A percentile compares a stretch with the other conserved stretches of the same genome.
Conservation (phyloP, 2,329 filamentous ascomycete genomes). For the Epichloe sibirici region DNA sequence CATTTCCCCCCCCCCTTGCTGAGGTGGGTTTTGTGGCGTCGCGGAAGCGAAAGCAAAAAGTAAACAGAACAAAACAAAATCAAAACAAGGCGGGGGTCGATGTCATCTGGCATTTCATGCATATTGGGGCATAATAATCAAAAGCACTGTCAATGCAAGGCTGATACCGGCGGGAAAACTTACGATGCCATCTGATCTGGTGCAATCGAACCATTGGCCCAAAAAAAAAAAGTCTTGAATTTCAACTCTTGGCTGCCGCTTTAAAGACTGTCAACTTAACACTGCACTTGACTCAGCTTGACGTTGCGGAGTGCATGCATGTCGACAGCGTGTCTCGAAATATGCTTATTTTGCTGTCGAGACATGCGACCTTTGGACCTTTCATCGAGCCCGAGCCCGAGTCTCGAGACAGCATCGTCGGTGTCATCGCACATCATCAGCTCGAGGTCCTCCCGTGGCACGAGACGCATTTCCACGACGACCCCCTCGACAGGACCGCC, state of each 20-base stretch:
- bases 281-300: too few relatives aligned
- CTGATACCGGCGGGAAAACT: background rate
- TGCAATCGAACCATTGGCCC: too few relatives aligned
- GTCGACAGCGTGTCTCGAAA: too few relatives aligned
- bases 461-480: too few relatives aligned
- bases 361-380: slow-evolving; percentile 4
- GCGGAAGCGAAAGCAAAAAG: background rate
- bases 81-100: background rate
- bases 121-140: too few relatives aligned
- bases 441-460: background rate
- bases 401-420: background rate
- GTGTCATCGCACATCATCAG: background rate
- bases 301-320: too few relatives aligned
- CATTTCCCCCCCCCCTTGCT: background rate
- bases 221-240: too few relatives aligned
- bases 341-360: background rate
- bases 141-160: background rate
- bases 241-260: too few relatives aligned
- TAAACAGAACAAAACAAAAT: background rate
- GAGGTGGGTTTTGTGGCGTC: background rate
- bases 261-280: too few relatives aligned
- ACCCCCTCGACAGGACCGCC: too few relatives aligned
- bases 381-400: background rate
- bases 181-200: too few relatives aligned
- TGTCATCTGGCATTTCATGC: too few relatives aligned